Evolutionary conservation across 345 rosid species (phyloP), one percentile per base, ranked within the genome.

Genomic region (Crucihimalaya himalaica): DNA sequence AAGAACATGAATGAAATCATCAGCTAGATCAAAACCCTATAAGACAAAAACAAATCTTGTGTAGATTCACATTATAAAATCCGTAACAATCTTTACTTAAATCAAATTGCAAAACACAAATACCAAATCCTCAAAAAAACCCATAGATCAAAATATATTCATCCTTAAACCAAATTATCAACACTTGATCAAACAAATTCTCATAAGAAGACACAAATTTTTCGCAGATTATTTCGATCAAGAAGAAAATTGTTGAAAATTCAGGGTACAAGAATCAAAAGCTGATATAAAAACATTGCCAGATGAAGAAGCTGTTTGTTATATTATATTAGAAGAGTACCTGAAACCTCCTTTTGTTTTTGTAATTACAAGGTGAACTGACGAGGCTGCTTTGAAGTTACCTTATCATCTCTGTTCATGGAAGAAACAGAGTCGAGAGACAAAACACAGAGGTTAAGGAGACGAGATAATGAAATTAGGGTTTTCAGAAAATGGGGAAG

Each of bases 371-470:
- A 59, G 55, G 37, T 32, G 34, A 67, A 42, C 40, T 59, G 13
- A 42, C 14, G 16, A 55, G 12, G 76, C 3, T 72, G 80, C 5
- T 78, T 50, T 50, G 68, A 63, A 65, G 81, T 72, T 53, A 78
- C 16, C 52, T 69, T 14, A 53, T 25, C 60, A 63, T 25, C 71
- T 60, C 52, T 65, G 46, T 47, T 70, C 66, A 5, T 47, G 0
- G 27, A 19, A 70, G 1, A 55, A 56, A 47, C 40, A 68, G 47
- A 74, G 73, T 39, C 43, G 67, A 37, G 39, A 73, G 19, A n/a
- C 19, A 34, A 16, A 5, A 50, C 10, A 58, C n/a, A 74, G 55
- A 42, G 63, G 29, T 19, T 20, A 42, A 16, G 16, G 16, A 59
- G 54, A 75, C 28, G 64, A 55, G 53, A 69, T 16, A 20, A 28